These are phyloP conservation scores for Lachnellula arida DNA, from an alignment of 2,329 filamentous ascomycete species.

Conservation along the genomic window DNA sequence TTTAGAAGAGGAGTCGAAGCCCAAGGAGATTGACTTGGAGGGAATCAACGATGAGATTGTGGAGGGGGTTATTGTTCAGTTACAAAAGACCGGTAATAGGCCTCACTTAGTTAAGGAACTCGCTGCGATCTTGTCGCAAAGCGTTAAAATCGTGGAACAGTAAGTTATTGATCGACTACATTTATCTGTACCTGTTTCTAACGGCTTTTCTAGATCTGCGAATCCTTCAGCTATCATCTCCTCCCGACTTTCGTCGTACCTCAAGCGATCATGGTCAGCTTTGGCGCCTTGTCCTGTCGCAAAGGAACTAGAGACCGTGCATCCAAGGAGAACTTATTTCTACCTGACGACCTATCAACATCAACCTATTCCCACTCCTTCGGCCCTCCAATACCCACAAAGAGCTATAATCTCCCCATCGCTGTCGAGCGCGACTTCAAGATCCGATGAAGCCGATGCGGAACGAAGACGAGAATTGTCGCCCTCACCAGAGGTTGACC, in stretches of 20 bases:
- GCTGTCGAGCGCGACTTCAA: constrained; percentile 64
- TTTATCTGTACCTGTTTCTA: constrained; percentile 11
- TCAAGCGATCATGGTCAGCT: constrained; percentile 80
- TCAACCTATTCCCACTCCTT: constrained; percentile 70
- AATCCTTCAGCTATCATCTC: constrained; percentile 95
- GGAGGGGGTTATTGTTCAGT: constrained; percentile 78
- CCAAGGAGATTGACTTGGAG: constrained; percentile 66
- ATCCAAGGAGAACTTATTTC: constrained; percentile 94
- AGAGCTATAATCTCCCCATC: constrained; percentile 76
- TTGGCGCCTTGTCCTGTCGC: constrained; percentile 79
- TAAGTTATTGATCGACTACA: constrained; percentile 47
- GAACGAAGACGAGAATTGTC: constrained; percentile 67
- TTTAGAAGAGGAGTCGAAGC: constrained; percentile 39
- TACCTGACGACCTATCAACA: constrained; percentile 86
- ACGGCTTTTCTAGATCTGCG: constrained; percentile 64
- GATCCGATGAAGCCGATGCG: constrained; percentile 67
- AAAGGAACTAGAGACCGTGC: constrained; percentile 87
- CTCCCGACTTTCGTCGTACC: constrained; percentile 81
- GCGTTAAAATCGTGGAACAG: constrained; percentile 84
- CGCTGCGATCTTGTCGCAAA: constrained; percentile 69
- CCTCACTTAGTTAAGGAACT: constrained; percentile 95
- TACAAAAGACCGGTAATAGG: constrained; percentile 85
- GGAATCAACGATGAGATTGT: constrained; percentile 94
- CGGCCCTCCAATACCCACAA: constrained; percentile 44
- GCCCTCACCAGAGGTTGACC: constrained; percentile 87